These are phyloP conservation scores for Elongisporangium prolatum DNA, from an alignment of 352 stramenopile genomes.

Conservation along the genomic window DNA sequence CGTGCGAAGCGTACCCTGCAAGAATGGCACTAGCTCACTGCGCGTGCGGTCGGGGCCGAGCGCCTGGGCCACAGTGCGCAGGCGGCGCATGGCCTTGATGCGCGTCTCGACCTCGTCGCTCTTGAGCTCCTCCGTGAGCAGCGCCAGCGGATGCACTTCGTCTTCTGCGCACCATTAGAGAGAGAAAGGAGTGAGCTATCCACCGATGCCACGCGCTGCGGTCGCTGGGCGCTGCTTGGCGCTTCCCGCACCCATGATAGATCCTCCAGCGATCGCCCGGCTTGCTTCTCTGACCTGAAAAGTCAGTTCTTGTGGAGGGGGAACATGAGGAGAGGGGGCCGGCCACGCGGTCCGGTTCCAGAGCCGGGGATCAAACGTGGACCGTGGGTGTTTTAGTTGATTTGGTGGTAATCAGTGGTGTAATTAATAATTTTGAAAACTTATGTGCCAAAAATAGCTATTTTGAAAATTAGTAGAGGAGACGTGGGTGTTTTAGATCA, in stretches of 20 bases:
- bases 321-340: not conserved
- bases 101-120: conserved; percentile 89
- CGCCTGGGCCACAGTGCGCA: conserved; percentile 89
- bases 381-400: not conserved
- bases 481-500: not conserved
- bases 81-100: conserved; percentile 92
- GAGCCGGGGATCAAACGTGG: not conserved
- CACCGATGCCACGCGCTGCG: not conserved
- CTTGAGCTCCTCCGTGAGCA: conserved; percentile 91
- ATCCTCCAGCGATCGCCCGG: not conserved
- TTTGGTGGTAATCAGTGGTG: not conserved
- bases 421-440: not conserved
- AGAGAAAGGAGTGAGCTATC: not conserved
- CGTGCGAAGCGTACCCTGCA: conserved; percentile 58
- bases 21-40: conserved; percentile 85
- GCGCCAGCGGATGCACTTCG: conserved; percentile 84
- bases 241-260: not conserved
- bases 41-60: conserved; percentile 83
- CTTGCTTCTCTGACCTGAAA: not conserved
- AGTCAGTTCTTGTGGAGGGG: not conserved
- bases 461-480: not conserved
- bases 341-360: not conserved
- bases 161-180: conserved; percentile 32
- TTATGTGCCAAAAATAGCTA: not conserved
- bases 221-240: not conserved